Conservation (phyloP, 805 yeast species). For the Yamadazyma philogaea region DNA sequence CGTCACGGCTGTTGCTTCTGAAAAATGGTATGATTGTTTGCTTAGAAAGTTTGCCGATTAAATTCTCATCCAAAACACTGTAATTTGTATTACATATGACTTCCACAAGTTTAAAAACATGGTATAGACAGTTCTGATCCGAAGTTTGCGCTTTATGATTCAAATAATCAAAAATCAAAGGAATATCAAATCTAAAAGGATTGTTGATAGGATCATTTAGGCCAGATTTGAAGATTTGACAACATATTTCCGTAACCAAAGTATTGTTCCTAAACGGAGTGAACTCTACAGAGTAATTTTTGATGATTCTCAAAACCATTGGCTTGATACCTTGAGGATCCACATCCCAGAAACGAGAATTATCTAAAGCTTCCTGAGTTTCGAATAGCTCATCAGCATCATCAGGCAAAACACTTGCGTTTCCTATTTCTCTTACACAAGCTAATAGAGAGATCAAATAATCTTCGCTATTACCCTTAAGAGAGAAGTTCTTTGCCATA, state of each 20-base stretch:
- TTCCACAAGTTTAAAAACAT: conserved; percentile 44
- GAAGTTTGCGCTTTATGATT: conserved; percentile 26
- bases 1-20: conserved; percentile 41
- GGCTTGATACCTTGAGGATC: conserved; percentile 48
- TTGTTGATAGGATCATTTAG: conserved; percentile 61
- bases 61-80: conserved; percentile 25
- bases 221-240: conserved; percentile 62
- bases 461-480: conserved; percentile 28
- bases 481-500: conserved; percentile 5
- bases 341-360: conserved; percentile 41
- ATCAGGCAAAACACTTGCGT: conserved; percentile 62
- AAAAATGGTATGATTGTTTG: conserved; percentile 38
- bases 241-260: conserved; percentile 58
- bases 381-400: conserved; percentile 40
- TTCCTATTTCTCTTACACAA: conserved; percentile 69
- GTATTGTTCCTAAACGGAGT: conserved; percentile 39
- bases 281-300: conserved; percentile 40
- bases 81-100: conserved; percentile 40
- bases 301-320: conserved; percentile 39
- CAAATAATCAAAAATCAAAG: conserved; percentile 40
- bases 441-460: conserved; percentile 55
- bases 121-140: conserved; percentile 37
- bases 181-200: conserved; percentile 56
- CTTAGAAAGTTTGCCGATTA: conserved; percentile 35
- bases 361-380: conserved; percentile 26